Evolutionary conservation across 2,329 filamentous ascomycete genomes (phyloP), one percentile per base, ranked within the genome.

Genomic region (Drechslerella stenobrocha): DNA sequence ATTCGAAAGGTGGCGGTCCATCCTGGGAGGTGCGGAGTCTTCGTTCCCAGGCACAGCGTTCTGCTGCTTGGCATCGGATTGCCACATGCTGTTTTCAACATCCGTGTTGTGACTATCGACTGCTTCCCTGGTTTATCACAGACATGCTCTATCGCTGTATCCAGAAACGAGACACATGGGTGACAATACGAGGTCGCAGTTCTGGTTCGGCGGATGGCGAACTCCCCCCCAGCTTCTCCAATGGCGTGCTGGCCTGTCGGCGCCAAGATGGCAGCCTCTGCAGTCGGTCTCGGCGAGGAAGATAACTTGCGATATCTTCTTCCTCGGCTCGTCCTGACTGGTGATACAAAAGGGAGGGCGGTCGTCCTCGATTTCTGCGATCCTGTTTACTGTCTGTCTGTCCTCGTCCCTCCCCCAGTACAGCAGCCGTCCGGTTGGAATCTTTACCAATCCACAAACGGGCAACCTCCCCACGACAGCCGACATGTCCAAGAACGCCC

Each of bases 31-130:
- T 67, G 44, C 18, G 34, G 40, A 56, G 9, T 26, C 18, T 32
- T 37, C 9, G 50, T 34, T 37, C 55, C 37, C 63, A 67, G 63
- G 63, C 63, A 55, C 63, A 52, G 45, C 48, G 30, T 60, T 11
- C 24, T 45, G 28, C 28, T 20, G 24, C 63, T 67, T 60, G 63
- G 63, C 63, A 18, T 15, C n/a, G 34, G 18, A 45, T 56, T 67
- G 30, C 40, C 63, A 67, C 63, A 67, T 67, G 58, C 63, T 60
- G 37, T 59, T 60, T 67, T 67, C 20, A 53, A 60, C 40, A 52
- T 32, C 9, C 42, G 55, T 60, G 55, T 59, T 60, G 63, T 42
- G 50, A 67, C 13, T 50, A 67, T 67, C 63, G 24, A 26, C 56
- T 47, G 34, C 56, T 60, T 59, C 63, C 63, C 57, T 58, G 63